phyloP scores from a whole-genome alignment of 495 filamentous ascomycete species.

The Trypethelium eluteriae region DNA sequence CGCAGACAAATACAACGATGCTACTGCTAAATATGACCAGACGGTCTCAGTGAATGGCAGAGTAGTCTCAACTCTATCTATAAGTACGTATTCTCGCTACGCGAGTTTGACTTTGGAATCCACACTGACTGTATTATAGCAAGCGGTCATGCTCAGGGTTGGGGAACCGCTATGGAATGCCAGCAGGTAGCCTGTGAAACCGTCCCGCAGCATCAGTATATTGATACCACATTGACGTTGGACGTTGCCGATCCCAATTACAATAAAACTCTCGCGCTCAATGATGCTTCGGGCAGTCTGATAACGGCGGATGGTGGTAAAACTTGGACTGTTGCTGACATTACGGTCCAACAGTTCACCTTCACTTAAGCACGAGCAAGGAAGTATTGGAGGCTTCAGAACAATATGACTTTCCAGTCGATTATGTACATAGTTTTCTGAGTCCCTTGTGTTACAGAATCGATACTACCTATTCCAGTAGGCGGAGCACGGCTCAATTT shows the following conservation, averaged over 20 bases:
- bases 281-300: slow-evolving; percentile 35
- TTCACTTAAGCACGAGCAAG: not conserved
- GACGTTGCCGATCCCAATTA: slow-evolving; percentile 37
- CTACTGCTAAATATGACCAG: slow-evolving; percentile 38
- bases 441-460: no score
- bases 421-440: no score
- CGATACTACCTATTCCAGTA: no score
- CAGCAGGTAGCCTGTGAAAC: slow-evolving; percentile 36
- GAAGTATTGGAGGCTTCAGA: no score
- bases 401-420: no score
- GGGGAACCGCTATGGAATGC: slow-evolving; percentile 41
- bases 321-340: slow-evolving; percentile 37
- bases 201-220: slow-evolving; percentile 38
- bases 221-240: slow-evolving; percentile 35
- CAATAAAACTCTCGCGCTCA: slow-evolving; percentile 31
- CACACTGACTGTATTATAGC: slow-evolving; percentile 16
- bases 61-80: slow-evolving; percentile 36
- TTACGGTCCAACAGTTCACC: slow-evolving; percentile 15
- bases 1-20: slow-evolving; percentile 38
- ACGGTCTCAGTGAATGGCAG: slow-evolving; percentile 35
- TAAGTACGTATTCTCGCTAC: slow-evolving; percentile 19
- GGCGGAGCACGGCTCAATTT: no score
- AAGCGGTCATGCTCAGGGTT: slow-evolving; percentile 36
- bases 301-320: slow-evolving; percentile 36
- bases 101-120: not conserved